A percentile compares a stretch with the other conserved stretches of the same genome.
phyloP scores from a whole-genome alignment of 257 asterid species.

The Fraxinus cuspidata region DNA sequence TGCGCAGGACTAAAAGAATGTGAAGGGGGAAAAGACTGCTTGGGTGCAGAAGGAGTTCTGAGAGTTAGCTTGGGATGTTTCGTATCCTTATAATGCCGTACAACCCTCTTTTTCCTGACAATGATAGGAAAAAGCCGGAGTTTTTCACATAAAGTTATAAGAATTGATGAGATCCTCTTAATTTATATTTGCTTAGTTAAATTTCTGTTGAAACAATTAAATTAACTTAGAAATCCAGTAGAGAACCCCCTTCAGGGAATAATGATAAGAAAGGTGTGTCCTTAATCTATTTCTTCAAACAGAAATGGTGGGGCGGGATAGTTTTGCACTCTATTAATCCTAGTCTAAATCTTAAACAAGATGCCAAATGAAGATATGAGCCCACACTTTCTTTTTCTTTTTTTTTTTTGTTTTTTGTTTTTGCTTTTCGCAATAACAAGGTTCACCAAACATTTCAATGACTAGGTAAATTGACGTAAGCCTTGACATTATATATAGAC shows the following conservation, averaged over 20 bases:
- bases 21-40: conserved; percentile 47
- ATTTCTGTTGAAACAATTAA: too few relatives aligned
- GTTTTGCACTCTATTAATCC: too few relatives aligned
- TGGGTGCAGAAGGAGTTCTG: conserved; percentile 56
- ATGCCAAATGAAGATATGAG: too few relatives aligned
- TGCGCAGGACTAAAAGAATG: conserved; percentile 51
- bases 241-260: too few relatives aligned
- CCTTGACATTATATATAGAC: conserved; percentile 41
- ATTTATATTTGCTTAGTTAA: not conserved
- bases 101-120: not conserved
- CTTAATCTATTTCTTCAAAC: too few relatives aligned
- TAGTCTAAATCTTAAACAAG: too few relatives aligned
- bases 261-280: too few relatives aligned
- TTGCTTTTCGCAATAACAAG: too few relatives aligned
- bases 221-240: too few relatives aligned
- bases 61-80: conserved; percentile 59
- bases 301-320: too few relatives aligned
- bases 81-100: conserved; percentile 38
- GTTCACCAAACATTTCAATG: not conserved
- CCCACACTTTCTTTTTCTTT: too few relatives aligned
- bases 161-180: not conserved
- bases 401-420: too few relatives aligned
- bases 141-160: not conserved
- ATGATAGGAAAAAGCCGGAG: not conserved
- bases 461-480: not conserved